A percentile compares a stretch with the other conserved stretches of the same genome.
Conservation (phyloP, 306 rosid genomes). For the Gillenia trifoliata region DNA sequence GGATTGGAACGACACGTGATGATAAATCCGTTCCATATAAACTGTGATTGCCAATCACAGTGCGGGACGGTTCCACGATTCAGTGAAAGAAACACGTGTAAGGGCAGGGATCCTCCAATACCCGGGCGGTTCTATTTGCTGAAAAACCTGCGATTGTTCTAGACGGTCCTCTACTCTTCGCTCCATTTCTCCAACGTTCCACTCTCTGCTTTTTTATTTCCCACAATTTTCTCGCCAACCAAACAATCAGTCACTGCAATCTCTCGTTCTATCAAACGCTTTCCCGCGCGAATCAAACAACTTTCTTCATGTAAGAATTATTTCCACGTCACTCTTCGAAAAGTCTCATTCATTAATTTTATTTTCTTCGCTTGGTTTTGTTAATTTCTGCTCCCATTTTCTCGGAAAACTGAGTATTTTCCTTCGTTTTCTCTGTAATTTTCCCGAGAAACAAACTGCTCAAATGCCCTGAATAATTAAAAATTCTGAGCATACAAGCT, state of each 20-base stretch:
- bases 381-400: too few species aligned
- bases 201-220: not conserved
- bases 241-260: not conserved
- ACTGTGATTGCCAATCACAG: too few species aligned
- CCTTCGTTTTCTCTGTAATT: not conserved
- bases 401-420: not conserved
- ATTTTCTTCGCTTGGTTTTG: not conserved
- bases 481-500: not conserved
- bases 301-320: not conserved
- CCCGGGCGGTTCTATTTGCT: not conserved
- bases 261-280: not conserved
- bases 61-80: not conserved
- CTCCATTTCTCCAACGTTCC: conserved; percentile 40
- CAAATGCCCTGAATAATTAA: not conserved
- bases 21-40: too few species aligned
- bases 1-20: too few species aligned
- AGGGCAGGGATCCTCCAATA: not conserved
- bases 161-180: conserved; percentile 16
- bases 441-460: not conserved
- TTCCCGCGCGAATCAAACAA: not conserved
- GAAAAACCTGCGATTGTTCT: conserved; percentile 25
- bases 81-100: not conserved
- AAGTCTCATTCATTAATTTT: too few species aligned
- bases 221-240: not conserved
- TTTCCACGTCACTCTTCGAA: not conserved